Percentiles rank a stretch among this genome's conserved stretches.
Evolutionary conservation across 2,329 filamentous ascomycete genomes (phyloP).

Genomic region (Fusarium setosum): DNA sequence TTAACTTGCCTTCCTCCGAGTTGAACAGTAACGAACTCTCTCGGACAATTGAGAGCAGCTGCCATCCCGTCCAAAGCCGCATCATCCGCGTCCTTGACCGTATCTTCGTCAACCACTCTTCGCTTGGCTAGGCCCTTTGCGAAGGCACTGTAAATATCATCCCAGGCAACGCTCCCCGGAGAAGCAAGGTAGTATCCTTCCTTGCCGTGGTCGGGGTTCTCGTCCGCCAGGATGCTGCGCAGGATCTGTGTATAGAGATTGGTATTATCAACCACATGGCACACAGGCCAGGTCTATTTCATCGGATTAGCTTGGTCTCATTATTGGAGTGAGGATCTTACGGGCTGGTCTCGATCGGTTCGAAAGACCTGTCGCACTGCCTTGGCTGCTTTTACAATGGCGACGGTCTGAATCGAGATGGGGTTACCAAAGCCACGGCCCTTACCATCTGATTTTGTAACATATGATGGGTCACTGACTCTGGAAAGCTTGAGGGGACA

Average conservation of each 20-base stretch:
- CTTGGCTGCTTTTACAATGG: neutral
- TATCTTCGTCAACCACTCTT: neutral
- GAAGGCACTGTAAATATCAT: neutral
- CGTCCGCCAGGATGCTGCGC: neutral
- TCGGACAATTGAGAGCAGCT: neutral
- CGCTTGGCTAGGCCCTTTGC: neutral
- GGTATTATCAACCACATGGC: neutral
- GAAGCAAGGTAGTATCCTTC: neutral
- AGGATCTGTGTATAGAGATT: neutral
- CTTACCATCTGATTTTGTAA: neutral
- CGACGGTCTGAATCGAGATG: neutral
- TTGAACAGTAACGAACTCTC: neutral
- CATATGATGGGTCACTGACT: neutral
- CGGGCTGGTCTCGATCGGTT: neutral
- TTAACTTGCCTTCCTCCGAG: neutral
- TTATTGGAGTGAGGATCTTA: neutral
- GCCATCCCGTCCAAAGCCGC: neutral
- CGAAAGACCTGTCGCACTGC: neutral
- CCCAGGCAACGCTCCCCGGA: neutral
- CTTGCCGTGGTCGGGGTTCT: neutral
- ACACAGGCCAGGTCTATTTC: neutral
- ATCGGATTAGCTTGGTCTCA: neutral
- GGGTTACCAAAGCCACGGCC: neutral
- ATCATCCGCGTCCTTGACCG: neutral
- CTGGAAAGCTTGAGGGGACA: neutral